phyloP scores from a whole-genome alignment of 2,329 filamentous ascomycete genomes.

The Alternaria hordeiaustralica region DNA sequence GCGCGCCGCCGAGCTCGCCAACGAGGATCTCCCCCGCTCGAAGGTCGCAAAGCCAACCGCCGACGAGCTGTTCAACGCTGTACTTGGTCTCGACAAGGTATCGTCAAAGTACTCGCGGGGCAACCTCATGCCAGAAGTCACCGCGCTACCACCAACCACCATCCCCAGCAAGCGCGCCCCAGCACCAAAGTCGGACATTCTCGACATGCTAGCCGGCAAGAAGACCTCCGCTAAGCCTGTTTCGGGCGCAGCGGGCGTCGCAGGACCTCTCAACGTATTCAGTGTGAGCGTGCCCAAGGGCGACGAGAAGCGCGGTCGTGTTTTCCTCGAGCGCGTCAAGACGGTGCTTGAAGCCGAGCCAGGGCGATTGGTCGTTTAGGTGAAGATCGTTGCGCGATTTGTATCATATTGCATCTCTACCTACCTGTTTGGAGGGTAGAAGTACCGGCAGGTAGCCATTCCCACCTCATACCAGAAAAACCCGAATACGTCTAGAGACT shows the following conservation, averaged over 20 bases:
- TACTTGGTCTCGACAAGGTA: slow-evolving; percentile 73
- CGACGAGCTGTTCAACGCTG: slow-evolving; percentile 86
- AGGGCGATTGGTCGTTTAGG: slow-evolving; percentile 48
- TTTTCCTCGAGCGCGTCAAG: slow-evolving; percentile 89
- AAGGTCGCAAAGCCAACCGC: slow-evolving; percentile 70
- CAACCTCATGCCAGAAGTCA: slow-evolving; percentile 75
- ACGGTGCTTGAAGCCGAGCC: slow-evolving; percentile 64
- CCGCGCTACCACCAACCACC: slow-evolving; percentile 47
- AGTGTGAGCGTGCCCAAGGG: slow-evolving; percentile 78
- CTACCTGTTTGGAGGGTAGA: slow-evolving; percentile 4
- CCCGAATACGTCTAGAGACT: too few relatives aligned
- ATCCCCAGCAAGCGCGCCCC: slow-evolving; percentile 38
- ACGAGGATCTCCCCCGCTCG: slow-evolving; percentile 79
- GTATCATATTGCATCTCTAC: slow-evolving; percentile 34
- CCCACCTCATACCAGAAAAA: not conserved
- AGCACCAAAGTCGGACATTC: slow-evolving; percentile 70
- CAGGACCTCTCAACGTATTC: slow-evolving; percentile 74
- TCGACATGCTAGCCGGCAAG: slow-evolving; percentile 72
- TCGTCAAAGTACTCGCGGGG: slow-evolving; percentile 59
- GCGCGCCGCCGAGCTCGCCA: slow-evolving; percentile 84
- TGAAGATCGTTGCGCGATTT: slow-evolving; percentile 21
- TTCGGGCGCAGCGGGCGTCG: slow-evolving; percentile 30
- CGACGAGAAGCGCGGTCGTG: slow-evolving; percentile 80
- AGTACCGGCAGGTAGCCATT: not conserved
- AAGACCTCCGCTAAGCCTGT: slow-evolving; percentile 32